phyloP scores from a whole-genome alignment of 179 eudicot species.

The Patellifolia procumbens region DNA sequence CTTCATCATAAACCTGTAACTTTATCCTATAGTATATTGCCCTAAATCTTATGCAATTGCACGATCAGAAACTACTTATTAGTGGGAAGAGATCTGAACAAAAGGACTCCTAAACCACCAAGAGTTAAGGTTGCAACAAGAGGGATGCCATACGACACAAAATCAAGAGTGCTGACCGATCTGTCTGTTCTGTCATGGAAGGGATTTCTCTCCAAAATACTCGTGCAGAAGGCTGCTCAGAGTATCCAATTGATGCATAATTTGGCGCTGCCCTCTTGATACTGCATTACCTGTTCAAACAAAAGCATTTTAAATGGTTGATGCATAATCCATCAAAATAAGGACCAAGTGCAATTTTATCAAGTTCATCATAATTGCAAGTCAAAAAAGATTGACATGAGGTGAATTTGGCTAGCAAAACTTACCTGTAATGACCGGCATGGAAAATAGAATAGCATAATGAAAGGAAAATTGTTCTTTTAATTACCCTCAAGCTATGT shows the following conservation, averaged over 20 bases:
- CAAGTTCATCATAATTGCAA: no score
- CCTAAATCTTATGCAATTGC: not conserved
- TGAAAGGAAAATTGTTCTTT: no score
- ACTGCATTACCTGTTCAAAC: slow-evolving; percentile 49
- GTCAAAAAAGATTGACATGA: no score
- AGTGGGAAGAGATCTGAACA: slow-evolving; percentile 38
- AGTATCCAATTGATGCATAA: slow-evolving; percentile 75
- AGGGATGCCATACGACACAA: slow-evolving; percentile 45
- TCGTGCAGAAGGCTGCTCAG: slow-evolving; percentile 64
- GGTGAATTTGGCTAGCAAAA: no score
- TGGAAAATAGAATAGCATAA: no score
- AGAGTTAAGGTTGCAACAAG: slow-evolving; percentile 55
- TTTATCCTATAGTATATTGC: not conserved
- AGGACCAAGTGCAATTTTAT: no score
- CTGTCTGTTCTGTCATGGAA: slow-evolving; percentile 40
- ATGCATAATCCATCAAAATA: not conserved
- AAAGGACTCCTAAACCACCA: slow-evolving; percentile 56
- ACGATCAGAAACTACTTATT: slow-evolving; percentile 5
- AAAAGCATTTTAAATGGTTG: not conserved
- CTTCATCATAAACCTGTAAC: not conserved
- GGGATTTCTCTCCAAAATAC: slow-evolving; percentile 49
- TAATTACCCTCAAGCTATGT: no score
- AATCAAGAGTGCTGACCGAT: slow-evolving; percentile 27
- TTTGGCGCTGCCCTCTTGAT: slow-evolving; percentile 64
- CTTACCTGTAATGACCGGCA: no score